phyloP scores from a whole-genome alignment of 495 filamentous ascomycete genomes.

The Cercophora sp. region DNA sequence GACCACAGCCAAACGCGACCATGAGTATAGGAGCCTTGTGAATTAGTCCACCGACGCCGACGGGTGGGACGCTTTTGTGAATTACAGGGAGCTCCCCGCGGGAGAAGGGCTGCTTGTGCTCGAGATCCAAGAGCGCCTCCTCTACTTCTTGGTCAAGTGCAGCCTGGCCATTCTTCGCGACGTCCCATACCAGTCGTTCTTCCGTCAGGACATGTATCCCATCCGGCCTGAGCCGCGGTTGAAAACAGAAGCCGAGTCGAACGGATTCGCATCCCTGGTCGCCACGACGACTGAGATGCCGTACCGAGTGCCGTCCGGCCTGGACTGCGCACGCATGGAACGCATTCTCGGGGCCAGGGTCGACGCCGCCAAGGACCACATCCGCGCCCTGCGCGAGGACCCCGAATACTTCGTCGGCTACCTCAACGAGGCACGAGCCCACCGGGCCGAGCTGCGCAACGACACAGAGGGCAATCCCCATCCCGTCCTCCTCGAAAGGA shows the following conservation, averaged over 20 bases:
- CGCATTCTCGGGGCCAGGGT: constrained; percentile 36
- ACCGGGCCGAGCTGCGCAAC: constrained; percentile 35
- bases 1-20: no score
- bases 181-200: constrained; percentile 3
- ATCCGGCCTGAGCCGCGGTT: constrained; percentile 27
- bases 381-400: constrained; percentile 54
- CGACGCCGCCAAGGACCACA: constrained; percentile 43
- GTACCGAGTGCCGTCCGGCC: constrained; percentile 37
- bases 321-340: constrained; percentile 40
- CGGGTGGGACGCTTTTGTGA: no score
- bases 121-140: constrained; percentile 42
- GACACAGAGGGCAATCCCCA: constrained; percentile 29
- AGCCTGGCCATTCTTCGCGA: constrained; percentile 39
- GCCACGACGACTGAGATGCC: constrained; percentile 42
- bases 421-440: constrained; percentile 36
- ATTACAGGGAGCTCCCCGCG: no score
- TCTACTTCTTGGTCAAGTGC: constrained; percentile 40
- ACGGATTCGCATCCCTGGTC: constrained; percentile 15
- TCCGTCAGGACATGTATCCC: constrained; percentile 8
- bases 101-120: constrained; percentile 45
- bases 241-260: constrained; percentile 21
- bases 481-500: constrained; percentile 10
- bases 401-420: constrained; percentile 46
- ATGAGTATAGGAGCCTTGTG: no score
- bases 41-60: no score